Evolutionary conservation across 441 rosid genomes (phyloP), one percentile per base, ranked within the genome.

Genomic region (Erodium trifolium): DNA sequence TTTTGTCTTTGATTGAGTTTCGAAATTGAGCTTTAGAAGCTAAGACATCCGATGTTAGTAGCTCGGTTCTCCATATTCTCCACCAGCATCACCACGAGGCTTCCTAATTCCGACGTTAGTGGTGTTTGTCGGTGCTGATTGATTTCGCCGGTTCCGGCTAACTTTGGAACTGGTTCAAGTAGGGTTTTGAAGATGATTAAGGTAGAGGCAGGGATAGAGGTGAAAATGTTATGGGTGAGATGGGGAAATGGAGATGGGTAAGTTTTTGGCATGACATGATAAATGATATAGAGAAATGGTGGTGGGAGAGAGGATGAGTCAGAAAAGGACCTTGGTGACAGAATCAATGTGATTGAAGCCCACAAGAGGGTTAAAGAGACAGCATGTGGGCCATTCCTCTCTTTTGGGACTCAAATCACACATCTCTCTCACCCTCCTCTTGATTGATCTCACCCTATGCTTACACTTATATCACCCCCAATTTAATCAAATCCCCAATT

Each of bases 281-380:
- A 47, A 41, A 41, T 7, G 55, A 11, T 34, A 34, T 34, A 34
- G 37, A 34, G 55, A 47, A 47, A 65, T 68, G 65, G 49, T 35
- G 34, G 8, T 34, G 37, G 37, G 37, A 34, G 37, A 34, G 37
- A 34, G 37, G 37, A 63, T 68, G 35, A 49, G 47, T 41, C 47
- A 41, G 47, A 16, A 63, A 76, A 79, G 68, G 81, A 69, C 81
- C 37, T 63, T 66, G 82, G 60, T 73, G 80, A 79, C 81, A 76
- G 80, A 78, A 71, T 72, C 57, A 51, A 51, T 51, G 77, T 78
- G 84, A 83, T 81, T 83, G 82, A 83, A 76, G 84, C 85, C 85
- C 81, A 77, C 83, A 77, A 59, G 77, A 75, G 80, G 77, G 73
- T 68, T 68, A 77, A 69, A 78, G 80, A 77, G 82, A 84, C 67